These are phyloP conservation scores for Salix udensis DNA, from an alignment of 345 rosid species.

Conservation along the genomic window DNA sequence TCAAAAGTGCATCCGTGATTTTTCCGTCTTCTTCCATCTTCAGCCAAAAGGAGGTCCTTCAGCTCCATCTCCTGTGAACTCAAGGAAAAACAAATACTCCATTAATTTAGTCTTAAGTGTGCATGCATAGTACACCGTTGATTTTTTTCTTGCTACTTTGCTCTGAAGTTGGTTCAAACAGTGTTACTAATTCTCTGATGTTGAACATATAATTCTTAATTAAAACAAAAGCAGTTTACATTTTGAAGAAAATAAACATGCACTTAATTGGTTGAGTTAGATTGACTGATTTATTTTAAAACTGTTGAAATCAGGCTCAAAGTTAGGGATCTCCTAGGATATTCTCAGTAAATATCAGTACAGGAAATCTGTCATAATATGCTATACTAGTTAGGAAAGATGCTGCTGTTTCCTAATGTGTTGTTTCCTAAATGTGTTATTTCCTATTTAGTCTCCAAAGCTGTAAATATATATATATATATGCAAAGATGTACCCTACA, in stretches of 20 bases:
- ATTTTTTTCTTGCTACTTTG: not conserved
- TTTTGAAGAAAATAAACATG: conserved; percentile 1
- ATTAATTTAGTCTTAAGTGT: not conserved
- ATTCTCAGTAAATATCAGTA: too few species aligned
- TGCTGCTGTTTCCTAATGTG: too few species aligned
- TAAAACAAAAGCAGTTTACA: not conserved
- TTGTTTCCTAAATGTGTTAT: too few species aligned
- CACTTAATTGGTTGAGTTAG: not conserved
- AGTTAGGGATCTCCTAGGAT: too few species aligned
- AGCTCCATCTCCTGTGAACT: not conserved
- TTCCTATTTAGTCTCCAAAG: too few species aligned
- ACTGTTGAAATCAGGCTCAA: too few species aligned
- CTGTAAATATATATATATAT: too few species aligned
- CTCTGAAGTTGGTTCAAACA: not conserved
- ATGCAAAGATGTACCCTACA: too few species aligned
- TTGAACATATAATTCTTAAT: not conserved
- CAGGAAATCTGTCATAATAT: too few species aligned
- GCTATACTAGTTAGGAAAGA: too few species aligned
- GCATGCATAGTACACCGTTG: not conserved
- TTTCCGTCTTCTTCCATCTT: not conserved
- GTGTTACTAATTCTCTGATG: not conserved
- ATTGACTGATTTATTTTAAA: not conserved
- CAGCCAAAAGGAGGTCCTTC: not conserved
- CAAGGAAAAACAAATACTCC: not conserved
- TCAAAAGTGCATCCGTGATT: not conserved